Evolutionary conservation across 2,329 filamentous ascomycete species (phyloP).

Genomic region (Aspergillus viridinutans): DNA sequence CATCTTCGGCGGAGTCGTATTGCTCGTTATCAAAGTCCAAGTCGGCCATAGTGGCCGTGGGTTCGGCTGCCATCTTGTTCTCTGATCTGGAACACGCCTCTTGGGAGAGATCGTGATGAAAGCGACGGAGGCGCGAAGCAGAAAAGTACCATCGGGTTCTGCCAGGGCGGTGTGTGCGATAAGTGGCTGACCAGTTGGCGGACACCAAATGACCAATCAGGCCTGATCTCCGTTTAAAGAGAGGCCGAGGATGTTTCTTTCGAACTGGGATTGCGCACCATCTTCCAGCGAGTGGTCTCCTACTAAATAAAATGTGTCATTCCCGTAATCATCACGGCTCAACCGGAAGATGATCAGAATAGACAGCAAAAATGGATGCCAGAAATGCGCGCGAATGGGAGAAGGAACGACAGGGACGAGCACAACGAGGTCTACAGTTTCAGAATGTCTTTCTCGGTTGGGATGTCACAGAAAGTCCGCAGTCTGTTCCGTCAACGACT

Average conservation of each 20-base stretch:
- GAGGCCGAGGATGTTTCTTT: background rate
- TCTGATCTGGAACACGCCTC: background rate
- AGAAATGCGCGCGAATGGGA: background rate
- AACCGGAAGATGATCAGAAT: background rate
- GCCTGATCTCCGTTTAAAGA: background rate
- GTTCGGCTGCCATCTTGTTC: constrained; percentile 18
- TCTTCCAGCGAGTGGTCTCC: background rate
- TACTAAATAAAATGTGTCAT: background rate
- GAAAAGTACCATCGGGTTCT: constrained; percentile 17
- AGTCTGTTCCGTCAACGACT: background rate
- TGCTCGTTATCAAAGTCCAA: constrained; percentile 30
- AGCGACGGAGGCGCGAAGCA: background rate
- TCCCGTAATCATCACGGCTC: background rate
- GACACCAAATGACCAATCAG: background rate
- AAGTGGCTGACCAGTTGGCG: background rate
- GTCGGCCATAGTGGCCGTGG: constrained; percentile 5
- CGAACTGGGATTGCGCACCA: background rate
- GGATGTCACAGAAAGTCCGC: background rate
- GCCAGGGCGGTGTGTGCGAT: constrained; percentile 17
- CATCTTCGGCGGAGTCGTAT: constrained; percentile 37
- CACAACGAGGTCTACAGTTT: background rate
- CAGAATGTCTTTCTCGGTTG: background rate
- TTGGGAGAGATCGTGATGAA: background rate
- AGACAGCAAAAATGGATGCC: background rate
- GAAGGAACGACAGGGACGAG: too few relatives aligned